A percentile compares a stretch with the other conserved stretches of the same genome.
Conservation (phyloP, 1,139 yeast genomes). For the Trichomonascaceae sp. region DNA sequence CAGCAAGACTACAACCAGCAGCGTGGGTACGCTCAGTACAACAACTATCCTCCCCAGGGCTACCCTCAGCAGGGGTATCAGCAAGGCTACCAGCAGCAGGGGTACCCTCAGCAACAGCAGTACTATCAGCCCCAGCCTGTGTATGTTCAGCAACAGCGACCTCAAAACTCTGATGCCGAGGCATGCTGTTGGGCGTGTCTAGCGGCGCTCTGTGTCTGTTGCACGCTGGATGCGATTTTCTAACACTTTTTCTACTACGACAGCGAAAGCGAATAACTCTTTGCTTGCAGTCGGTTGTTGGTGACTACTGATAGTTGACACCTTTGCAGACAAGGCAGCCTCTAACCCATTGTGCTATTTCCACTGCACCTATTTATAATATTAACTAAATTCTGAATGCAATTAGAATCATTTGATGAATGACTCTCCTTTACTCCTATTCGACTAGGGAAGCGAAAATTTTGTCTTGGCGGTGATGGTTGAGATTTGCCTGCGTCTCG, state of each 20-base stretch:
- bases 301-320: too few relatives aligned
- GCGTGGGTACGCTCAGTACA: constrained; percentile 2
- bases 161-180: constrained; percentile 13
- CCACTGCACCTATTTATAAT: too few relatives aligned
- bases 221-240: constrained; percentile 18
- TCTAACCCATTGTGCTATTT: too few relatives aligned
- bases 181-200: constrained; percentile 29
- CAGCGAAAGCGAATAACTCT: too few relatives aligned
- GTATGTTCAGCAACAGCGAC: constrained; percentile 29
- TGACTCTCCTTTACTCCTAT: too few relatives aligned
- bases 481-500: too few relatives aligned
- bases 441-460: too few relatives aligned
- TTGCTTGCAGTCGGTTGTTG: too few relatives aligned
- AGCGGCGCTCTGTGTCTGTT: constrained; percentile 29
- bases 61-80: constrained; percentile 8
- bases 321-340: too few relatives aligned
- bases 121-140: constrained; percentile 26
- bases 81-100: constrained; percentile 14
- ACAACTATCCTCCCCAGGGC: not conserved
- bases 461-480: too few relatives aligned
- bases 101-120: constrained; percentile 21
- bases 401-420: too few relatives aligned
- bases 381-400: too few relatives aligned
- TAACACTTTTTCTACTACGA: constrained; percentile 4
- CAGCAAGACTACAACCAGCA: constrained; percentile 2